These are phyloP conservation scores for Ocimum tenuiflorum DNA, from an alignment of 257 asterid species.

Conservation along the genomic window DNA sequence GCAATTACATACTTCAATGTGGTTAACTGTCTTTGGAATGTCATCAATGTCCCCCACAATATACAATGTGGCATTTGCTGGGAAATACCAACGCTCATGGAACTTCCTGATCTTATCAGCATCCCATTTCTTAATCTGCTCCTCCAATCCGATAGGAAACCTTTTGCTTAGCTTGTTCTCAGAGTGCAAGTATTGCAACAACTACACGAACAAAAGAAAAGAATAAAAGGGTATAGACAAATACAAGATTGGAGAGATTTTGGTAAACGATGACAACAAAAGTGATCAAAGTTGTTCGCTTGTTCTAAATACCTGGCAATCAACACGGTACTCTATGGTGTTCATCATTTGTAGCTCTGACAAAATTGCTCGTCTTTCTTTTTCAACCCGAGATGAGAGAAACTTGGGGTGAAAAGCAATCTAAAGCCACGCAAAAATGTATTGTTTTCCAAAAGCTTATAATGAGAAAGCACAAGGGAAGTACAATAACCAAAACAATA, in stretches of 20 bases:
- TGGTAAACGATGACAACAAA: conserved; percentile 4
- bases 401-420: conserved; percentile 96
- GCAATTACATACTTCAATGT: conserved; percentile 74
- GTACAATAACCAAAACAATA: not conserved
- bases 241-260: conserved; percentile 3
- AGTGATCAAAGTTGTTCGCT: conserved; percentile 15
- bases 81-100: conserved; percentile 99
- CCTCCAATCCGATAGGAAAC: conserved; percentile 96
- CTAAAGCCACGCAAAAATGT: conserved; percentile 32
- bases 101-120: conserved; percentile 94
- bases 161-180: conserved; percentile 97
- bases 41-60: conserved; percentile 91
- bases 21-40: conserved; percentile 64
- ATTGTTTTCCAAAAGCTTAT: not conserved
- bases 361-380: conserved; percentile 90
- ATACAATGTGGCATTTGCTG: conserved; percentile 95
- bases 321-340: conserved; percentile 98
- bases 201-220: conserved; percentile 36
- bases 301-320: conserved; percentile 76
- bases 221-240: conserved; percentile 5
- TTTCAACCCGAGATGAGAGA: conserved; percentile 89
- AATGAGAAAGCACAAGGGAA: conserved; percentile 1
- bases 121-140: conserved; percentile 98
- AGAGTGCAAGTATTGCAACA: conserved; percentile 92
- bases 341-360: conserved; percentile 99